Percentiles rank a stretch among this genome's conserved stretches.
Evolutionary conservation across 805 yeast genomes (phyloP).

Genomic region (Kregervanrija fluxuum): DNA sequence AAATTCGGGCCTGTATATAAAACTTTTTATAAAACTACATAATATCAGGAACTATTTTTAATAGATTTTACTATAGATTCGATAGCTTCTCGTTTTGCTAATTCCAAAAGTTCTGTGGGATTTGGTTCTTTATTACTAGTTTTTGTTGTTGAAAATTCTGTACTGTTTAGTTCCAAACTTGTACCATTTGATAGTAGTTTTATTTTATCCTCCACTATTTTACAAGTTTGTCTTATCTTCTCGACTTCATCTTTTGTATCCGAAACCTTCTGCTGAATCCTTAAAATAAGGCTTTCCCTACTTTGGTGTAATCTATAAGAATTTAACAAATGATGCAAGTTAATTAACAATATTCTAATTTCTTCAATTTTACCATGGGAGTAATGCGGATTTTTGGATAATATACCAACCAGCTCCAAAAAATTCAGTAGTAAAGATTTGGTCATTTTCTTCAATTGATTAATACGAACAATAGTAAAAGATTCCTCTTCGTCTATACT

Average conservation of each 20-base stretch:
- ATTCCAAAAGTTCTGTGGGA: too few species aligned
- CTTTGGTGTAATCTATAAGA: constrained; percentile 95
- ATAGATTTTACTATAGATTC: too few species aligned
- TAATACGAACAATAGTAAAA: constrained; percentile 46
- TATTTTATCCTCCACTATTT: constrained; percentile 33
- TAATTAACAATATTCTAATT: constrained; percentile 71
- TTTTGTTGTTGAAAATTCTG: too few species aligned
- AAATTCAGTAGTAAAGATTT: constrained; percentile 75
- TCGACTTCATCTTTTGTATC: constrained; percentile 37
- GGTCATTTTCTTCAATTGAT: constrained; percentile 72
- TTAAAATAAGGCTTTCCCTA: constrained; percentile 75
- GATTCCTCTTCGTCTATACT: constrained; percentile 21
- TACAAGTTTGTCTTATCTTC: constrained; percentile 34
- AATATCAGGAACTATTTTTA: too few species aligned
- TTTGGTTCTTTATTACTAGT: too few species aligned
- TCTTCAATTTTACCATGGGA: constrained; percentile 61
- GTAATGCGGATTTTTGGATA: constrained; percentile 65
- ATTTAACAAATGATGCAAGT: constrained; percentile 85
- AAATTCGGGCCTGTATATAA: too few species aligned
- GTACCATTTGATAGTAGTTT: constrained; percentile 10
- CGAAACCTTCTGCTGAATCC: constrained; percentile 52
- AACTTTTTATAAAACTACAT: too few species aligned
- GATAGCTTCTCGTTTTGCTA: too few species aligned
- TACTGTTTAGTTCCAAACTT: too few species aligned
- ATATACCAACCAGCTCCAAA: constrained; percentile 71